Evolutionary conservation across 2,329 filamentous ascomycete genomes (phyloP), one percentile per base, ranked within the genome.

Genomic region (Xylariomycetidae sp.): DNA sequence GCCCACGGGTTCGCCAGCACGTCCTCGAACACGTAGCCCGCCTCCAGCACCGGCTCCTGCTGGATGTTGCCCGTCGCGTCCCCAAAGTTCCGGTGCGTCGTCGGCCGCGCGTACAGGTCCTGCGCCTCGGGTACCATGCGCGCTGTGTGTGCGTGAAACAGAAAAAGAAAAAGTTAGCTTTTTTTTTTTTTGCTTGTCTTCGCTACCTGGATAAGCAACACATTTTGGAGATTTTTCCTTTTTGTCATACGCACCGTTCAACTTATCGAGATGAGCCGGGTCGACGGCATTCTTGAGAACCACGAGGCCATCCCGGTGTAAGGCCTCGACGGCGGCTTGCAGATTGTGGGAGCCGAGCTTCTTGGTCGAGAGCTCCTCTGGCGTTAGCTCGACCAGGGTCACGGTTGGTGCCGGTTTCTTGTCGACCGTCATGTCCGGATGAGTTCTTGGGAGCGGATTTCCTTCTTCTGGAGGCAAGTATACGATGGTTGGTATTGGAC

Each of bases 301-400:
- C 2, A 63, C 57, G 15, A 64, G 47, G 2, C 57, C 57, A 44
- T 62, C 58, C 25, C 54, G 54, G 42, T 62, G 56, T 5, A 61
- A 41, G 9, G 49, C 56, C 34, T 55, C 53, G n/a, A 61, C 47
- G 4, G 53, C 56, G n/a, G 49, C 51, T 35, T 55, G 49, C 13
- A 61, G 48, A 27, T 57, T 54, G 12, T 38, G 36, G 8, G 40
- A 45, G 8, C 53, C 51, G 13, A 44, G 18, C 25, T 23, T 36
- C 12, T 33, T 34, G n/a, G 31, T 22, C 22, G 43, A 42, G 23
- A 51, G 33, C 29, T 58, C 55, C 17, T 46, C 42, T 3, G 35
- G 27, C 20, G 49, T 46, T 16, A 39, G 27, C 36, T 34, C 31
- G 16, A 38, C 29, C 6, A 26, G 16, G 5, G 31, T 27, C 3